A percentile compares a stretch with the other conserved stretches of the same genome.
Evolutionary conservation across 2,329 filamentous ascomycete genomes (phyloP).

Genomic region (Tympanopsis confertula): DNA sequence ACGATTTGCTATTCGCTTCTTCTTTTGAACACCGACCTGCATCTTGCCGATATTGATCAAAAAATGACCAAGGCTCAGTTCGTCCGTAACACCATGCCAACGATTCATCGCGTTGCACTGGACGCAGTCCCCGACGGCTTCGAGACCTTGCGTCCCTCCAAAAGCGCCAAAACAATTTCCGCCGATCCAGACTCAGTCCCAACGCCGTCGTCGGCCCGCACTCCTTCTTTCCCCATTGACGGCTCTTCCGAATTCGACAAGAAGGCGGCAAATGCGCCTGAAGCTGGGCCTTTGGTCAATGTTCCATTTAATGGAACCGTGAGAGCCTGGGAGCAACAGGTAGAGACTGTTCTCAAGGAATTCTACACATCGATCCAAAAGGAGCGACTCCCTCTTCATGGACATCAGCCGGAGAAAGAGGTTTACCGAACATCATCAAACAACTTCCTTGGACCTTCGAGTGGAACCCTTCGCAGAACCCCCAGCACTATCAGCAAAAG

Average conservation of each 20-base stretch:
- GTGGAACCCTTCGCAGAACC: slow-evolving; percentile 43
- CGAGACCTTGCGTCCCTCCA: neutral
- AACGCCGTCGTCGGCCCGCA: too few species aligned
- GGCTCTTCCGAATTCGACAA: neutral
- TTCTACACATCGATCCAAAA: slow-evolving; percentile 55
- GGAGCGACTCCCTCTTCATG: slow-evolving; percentile 48
- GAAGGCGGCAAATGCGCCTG: too few species aligned
- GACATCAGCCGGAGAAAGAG: slow-evolving; percentile 15
- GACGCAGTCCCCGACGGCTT: slow-evolving; percentile 40
- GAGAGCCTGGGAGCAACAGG: slow-evolving; percentile 50
- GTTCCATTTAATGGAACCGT: slow-evolving; percentile 41
- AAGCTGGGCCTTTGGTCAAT: slow-evolving; percentile 41
- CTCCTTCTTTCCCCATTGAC: neutral
- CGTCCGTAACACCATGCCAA: slow-evolving; percentile 56
- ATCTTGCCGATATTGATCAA: slow-evolving; percentile 50
- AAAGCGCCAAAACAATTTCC: neutral
- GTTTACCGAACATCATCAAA: neutral
- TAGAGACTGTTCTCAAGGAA: slow-evolving; percentile 51
- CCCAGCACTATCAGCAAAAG: slow-evolving; percentile 56
- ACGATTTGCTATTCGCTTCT: slow-evolving; percentile 59
- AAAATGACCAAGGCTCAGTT: slow-evolving; percentile 60
- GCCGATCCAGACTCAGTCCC: neutral
- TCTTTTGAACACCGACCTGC: slow-evolving; percentile 56
- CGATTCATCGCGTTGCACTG: slow-evolving; percentile 43
- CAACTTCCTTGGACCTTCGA: neutral